These are phyloP conservation scores for Beauveria varroae DNA, from an alignment of 2,329 filamentous ascomycete species.

Conservation along the genomic window DNA sequence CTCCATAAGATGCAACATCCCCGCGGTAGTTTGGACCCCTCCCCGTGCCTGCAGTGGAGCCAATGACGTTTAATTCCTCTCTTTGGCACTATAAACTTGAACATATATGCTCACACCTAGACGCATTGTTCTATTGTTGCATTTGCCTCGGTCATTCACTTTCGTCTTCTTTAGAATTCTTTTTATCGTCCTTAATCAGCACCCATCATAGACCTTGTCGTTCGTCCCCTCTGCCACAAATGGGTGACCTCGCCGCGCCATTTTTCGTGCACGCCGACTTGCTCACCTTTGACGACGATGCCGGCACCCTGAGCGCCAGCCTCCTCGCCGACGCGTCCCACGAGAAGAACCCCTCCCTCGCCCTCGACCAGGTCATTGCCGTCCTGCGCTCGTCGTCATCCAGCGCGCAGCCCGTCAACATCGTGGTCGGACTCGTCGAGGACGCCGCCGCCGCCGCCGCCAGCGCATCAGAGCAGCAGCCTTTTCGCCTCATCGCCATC, in stretches of 20 bases:
- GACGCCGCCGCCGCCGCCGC: slow-evolving; percentile 14
- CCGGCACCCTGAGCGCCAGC: slow-evolving; percentile 19
- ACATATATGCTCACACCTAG: not conserved
- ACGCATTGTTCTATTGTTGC: not conserved
- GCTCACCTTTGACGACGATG: slow-evolving; percentile 16
- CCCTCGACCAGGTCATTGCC: slow-evolving; percentile 23
- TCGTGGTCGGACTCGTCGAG: slow-evolving; percentile 34
- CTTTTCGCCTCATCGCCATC: slow-evolving; percentile 24
- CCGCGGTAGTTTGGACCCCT: not conserved
- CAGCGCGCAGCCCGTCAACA: not conserved
- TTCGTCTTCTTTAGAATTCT: too few relatives aligned
- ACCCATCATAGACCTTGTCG: not conserved
- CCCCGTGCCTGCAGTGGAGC: not conserved
- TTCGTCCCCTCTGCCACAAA: not conserved
- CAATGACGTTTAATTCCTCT: not conserved
- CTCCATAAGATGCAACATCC: slow-evolving; percentile 4
- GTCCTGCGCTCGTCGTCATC: slow-evolving; percentile 14
- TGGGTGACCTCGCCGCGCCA: not conserved
- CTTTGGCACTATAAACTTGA: not conserved
- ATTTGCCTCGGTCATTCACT: not conserved
- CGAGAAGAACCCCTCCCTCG: slow-evolving; percentile 12
- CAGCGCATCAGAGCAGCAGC: slow-evolving; percentile 15
- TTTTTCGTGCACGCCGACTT: slow-evolving; percentile 1
- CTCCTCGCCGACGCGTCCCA: not conserved
- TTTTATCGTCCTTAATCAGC: not conserved